Percentiles rank a stretch among this genome's conserved stretches.
These are phyloP conservation scores for Nasturtium officinale DNA, from an alignment of 345 rosid species.

Conservation along the genomic window DNA sequence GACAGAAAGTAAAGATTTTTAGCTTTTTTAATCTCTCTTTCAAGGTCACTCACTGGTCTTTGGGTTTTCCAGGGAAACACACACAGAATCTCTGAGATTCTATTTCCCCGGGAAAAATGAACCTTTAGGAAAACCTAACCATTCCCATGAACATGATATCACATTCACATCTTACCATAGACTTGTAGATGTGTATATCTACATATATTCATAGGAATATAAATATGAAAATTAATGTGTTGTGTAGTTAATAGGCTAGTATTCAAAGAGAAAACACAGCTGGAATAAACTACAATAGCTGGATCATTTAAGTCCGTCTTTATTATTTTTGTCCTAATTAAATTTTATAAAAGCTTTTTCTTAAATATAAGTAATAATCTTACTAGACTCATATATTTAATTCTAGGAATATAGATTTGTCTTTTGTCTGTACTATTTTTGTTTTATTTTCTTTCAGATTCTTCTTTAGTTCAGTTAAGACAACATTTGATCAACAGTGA, in stretches of 20 bases:
- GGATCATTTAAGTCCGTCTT: constrained; percentile 24
- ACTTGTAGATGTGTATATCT: neutral
- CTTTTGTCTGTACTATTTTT: constrained; percentile 19
- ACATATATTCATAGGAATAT: neutral
- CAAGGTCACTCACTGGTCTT: constrained; percentile 1
- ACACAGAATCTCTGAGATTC: constrained; percentile 6
- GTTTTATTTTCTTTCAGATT: constrained; percentile 11
- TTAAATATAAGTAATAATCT: neutral
- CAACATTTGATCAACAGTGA: neutral
- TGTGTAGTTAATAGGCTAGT: neutral
- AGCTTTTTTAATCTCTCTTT: neutral
- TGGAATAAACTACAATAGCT: constrained; percentile 34
- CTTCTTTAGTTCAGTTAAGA: constrained; percentile 1
- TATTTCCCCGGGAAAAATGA: neutral
- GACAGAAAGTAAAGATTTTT: constrained; percentile 25
- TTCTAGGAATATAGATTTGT: neutral
- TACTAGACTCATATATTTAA: neutral
- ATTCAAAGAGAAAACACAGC: constrained; percentile 21
- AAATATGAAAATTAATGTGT: neutral
- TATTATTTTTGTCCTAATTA: constrained; percentile 10
- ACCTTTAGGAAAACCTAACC: neutral
- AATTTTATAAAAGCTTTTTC: neutral
- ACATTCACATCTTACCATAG: neutral
- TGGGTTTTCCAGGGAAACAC: constrained; percentile 1
- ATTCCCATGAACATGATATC: constrained; percentile 6